Evolutionary conservation across 768 basidiomycete genomes (phyloP), one percentile per base, ranked within the genome.

Genomic region (Pleurotus platypus): DNA sequence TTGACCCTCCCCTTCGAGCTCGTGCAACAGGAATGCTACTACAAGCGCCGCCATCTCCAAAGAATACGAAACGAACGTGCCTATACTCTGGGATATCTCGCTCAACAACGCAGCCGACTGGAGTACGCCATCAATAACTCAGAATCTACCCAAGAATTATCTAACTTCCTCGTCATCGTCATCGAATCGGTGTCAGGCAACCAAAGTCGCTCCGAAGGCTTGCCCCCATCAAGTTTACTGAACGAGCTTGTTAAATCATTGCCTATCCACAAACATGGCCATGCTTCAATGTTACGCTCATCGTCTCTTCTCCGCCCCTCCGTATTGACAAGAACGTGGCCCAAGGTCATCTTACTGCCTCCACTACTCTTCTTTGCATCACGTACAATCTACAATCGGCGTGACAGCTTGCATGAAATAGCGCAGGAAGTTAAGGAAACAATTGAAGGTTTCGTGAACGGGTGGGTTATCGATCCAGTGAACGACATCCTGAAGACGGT

Each of bases 381-480:
- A 27, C 75, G 78, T 9, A 69, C 72, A 20, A 66, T 81, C 7
- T 89, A 87, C 62, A 73, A 78, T 4, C 87, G 87, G 5, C 81
- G 86, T 24, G 78, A 75, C 8, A 81, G 81, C 35, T 63, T 94
- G 49, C 56, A 72, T 5, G 78, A 84, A 43, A 72, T 89, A 50
- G 78, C 79, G 3, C 58, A 59, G n/a, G 87, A 91, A 59, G 79
- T 84, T 0, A 67, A 76, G 37, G 84, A 88, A 63, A 94, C 94
- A 0, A 63, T 83, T 5, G 73, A 75, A 20, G 87, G 86, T 0
- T 95, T 98, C 67, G 72, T 93, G 59, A 74, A 79, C 16, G 88
- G 86, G 48, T 98, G 94, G 90, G 76, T 98, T 11, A 70, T 96
- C 48, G 90, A 93, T 55, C 96, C 96, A 2, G 64, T 96, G n/a